These are phyloP conservation scores for Picea abies DNA, from an alignment of 83 land plant genomes.

Conservation along the genomic window DNA sequence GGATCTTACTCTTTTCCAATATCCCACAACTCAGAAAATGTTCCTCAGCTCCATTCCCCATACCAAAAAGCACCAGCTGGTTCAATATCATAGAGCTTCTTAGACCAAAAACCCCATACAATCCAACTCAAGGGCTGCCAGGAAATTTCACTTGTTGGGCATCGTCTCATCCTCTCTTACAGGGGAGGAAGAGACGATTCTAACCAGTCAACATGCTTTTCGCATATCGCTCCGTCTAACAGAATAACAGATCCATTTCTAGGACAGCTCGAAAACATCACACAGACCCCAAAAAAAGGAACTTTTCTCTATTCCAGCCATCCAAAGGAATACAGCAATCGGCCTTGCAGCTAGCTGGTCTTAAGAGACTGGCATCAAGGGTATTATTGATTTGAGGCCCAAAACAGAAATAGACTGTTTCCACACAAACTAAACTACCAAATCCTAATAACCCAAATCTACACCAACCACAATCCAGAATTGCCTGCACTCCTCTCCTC, in stretches of 20 bases:
- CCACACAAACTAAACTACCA: neutral
- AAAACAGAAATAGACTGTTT: neutral
- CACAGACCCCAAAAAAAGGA: neutral
- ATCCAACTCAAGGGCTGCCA: neutral
- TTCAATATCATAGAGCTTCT: neutral
- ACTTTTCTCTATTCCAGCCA: neutral
- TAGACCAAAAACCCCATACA: neutral
- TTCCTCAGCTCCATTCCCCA: neutral
- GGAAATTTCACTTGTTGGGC: neutral
- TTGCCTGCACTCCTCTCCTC: neutral
- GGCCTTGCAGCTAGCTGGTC: neutral
- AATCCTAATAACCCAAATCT: neutral
- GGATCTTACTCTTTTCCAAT: neutral
- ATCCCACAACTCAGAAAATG: neutral
- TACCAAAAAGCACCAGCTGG: neutral
- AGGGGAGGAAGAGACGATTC: conserved; percentile 5
- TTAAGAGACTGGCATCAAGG: too few relatives aligned
- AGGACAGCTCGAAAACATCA: neutral
- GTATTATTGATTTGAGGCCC: neutral
- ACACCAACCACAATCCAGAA: conserved; percentile 8
- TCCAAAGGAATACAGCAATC: neutral
- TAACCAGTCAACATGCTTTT: neutral
- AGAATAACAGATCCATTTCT: neutral
- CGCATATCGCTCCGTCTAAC: neutral
- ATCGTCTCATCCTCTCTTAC: neutral